Evolutionary conservation across 2,329 filamentous ascomycete genomes (phyloP).

Genomic region (Botrytis fragariae): DNA sequence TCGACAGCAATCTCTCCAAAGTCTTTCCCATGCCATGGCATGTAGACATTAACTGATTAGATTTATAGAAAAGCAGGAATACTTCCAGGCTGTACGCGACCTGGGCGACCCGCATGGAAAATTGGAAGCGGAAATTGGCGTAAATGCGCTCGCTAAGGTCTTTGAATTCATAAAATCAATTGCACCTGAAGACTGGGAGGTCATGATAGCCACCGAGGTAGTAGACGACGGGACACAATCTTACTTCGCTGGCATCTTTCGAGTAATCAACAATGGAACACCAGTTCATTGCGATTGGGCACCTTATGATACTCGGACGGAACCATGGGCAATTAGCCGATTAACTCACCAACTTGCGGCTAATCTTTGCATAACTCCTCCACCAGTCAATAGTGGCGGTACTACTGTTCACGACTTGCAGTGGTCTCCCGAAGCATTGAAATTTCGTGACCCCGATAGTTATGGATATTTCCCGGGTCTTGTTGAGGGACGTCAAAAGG

Average conservation of each 20-base stretch:
- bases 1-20: background rate
- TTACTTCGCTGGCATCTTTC: conserved; percentile 42
- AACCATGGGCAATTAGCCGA: conserved; percentile 20
- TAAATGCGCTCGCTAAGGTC: conserved; percentile 9
- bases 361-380: background rate
- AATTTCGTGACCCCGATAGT: conserved; percentile 4
- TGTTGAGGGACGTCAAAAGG: background rate
- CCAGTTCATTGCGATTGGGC: conserved; percentile 35
- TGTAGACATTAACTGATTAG: background rate
- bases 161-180: conserved; percentile 12
- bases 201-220: conserved; percentile 10
- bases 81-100: conserved; percentile 6
- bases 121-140: background rate
- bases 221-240: background rate
- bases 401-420: conserved; percentile 6
- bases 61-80: conserved; percentile 10
- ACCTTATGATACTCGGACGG: conserved; percentile 23
- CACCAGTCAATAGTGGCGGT: background rate
- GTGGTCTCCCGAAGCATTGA: conserved; percentile 10
- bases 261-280: conserved; percentile 39
- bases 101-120: background rate
- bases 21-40: background rate
- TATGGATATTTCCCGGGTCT: conserved; percentile 14
- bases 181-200: conserved; percentile 10
- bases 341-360: conserved; percentile 16